Percentiles rank a stretch among this genome's conserved stretches.
phyloP scores from a whole-genome alignment of 2,329 filamentous ascomycete species.

The Ceratocystis ficicola region DNA sequence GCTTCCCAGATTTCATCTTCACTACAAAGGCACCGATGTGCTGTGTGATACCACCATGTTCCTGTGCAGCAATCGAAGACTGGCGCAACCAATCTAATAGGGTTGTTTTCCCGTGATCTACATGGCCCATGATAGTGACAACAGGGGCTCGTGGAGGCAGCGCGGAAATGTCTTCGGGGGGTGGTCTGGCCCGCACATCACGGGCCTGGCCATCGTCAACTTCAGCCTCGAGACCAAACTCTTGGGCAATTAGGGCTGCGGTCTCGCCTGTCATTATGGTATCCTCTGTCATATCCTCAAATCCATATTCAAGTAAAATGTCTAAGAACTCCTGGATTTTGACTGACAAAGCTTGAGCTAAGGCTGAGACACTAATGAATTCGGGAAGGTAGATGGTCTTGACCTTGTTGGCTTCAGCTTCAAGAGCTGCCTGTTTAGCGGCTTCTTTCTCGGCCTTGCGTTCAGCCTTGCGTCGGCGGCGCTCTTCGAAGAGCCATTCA shows the following conservation, averaged over 20 bases:
- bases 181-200: constrained; percentile 61
- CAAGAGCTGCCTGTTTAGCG: constrained; percentile 14
- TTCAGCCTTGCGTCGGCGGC: constrained; percentile 17
- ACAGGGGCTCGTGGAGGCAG: constrained; percentile 75
- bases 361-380: constrained; percentile 75
- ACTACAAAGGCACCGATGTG: constrained; percentile 98
- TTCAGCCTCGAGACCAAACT: constrained; percentile 83
- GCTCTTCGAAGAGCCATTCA: constrained; percentile 17
- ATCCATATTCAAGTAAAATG: constrained; percentile 75
- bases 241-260: constrained; percentile 76
- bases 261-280: constrained; percentile 85
- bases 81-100: constrained; percentile 87
- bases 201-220: constrained; percentile 52
- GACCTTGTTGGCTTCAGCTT: constrained; percentile 33
- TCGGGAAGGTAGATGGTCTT: constrained; percentile 67
- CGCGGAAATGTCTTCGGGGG: constrained; percentile 52
- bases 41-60: constrained; percentile 95
- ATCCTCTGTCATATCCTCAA: constrained; percentile 69
- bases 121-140: constrained; percentile 98
- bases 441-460: constrained; percentile 21
- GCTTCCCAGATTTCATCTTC: constrained; percentile 69
- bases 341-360: constrained; percentile 64
- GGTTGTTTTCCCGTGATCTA: constrained; percentile 97
- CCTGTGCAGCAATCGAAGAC: constrained; percentile 77
- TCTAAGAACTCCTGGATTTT: constrained; percentile 56